These are phyloP conservation scores for Dothistroma pini DNA, from an alignment of 2,329 filamentous ascomycete species.

Conservation along the genomic window DNA sequence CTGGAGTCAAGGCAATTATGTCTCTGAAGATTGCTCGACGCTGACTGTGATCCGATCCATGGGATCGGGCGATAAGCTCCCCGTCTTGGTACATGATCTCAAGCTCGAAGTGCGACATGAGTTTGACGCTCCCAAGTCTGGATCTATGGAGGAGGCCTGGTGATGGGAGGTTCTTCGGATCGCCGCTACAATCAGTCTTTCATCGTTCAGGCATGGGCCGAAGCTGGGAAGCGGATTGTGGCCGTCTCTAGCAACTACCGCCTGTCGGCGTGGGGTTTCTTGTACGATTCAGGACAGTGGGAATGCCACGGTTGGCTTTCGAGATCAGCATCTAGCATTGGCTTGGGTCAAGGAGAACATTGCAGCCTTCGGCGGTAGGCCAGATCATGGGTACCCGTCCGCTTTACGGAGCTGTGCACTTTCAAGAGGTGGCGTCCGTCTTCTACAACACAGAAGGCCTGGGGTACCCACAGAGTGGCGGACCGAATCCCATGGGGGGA, in stretches of 20 bases:
- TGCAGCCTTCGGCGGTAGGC: constrained; percentile 30
- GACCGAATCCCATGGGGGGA: constrained; percentile 26
- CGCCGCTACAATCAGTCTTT: constrained; percentile 29
- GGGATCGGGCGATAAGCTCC: constrained; percentile 13
- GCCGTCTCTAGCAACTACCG: constrained; percentile 61
- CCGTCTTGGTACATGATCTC: constrained; percentile 20
- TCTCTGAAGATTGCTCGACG: constrained; percentile 28
- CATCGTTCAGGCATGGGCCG: constrained; percentile 28
- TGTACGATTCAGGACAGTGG: constrained; percentile 57
- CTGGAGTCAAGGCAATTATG: constrained; percentile 25
- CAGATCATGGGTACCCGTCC: constrained; percentile 25
- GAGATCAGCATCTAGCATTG: constrained; percentile 35
- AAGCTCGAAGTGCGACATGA: not conserved
- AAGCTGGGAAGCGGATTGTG: constrained; percentile 43
- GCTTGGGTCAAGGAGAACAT: constrained; percentile 41
- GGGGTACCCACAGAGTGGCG: constrained; percentile 20
- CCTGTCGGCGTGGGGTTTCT: constrained; percentile 65
- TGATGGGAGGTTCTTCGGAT: constrained; percentile 26
- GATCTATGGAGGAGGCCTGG: constrained; percentile 28
- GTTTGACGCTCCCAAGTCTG: constrained; percentile 8
- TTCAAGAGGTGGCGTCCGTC: constrained; percentile 53
- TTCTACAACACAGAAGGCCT: constrained; percentile 50
- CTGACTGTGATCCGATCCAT: constrained; percentile 25
- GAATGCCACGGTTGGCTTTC: constrained; percentile 45
- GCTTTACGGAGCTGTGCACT: constrained; percentile 37